Evolutionary conservation across 306 rosid species (phyloP), one percentile per base, ranked within the genome.

Genomic region (Crotalaria pallida): DNA sequence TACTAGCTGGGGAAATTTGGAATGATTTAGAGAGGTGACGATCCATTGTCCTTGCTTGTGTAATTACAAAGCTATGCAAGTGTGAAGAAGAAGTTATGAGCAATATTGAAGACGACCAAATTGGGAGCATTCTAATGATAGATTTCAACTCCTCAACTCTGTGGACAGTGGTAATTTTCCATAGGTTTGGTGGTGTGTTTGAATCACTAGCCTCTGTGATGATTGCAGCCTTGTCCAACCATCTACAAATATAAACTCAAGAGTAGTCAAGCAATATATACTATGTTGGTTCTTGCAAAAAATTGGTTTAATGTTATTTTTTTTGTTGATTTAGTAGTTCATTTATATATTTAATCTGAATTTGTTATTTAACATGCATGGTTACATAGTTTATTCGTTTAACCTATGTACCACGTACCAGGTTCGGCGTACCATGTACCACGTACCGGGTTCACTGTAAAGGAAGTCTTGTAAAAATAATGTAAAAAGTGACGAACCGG

Each of bases 61-160:
- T 83, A 26, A 88, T 72, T 16, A 79, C 55, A 72, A 88, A 88
- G 71, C 82, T 85, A 1, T 75, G 79, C 15, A 45, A 67, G 55
- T 81, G 81, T 2, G 94, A 83, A 5, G 80, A 43, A 21, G 90
- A 58, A 1, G 86, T 69, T 2, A 83, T 38, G 0, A 76, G 79
- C 3, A 81, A 33, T 48, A 83, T 85, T n/a, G 72, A 81, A 0
- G 90, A 58, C 0, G 83, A 77, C 83, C 85, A 85, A 7, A 85
- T 81, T 15, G 93, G 93, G 0, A 88, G 77, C 71, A 88, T 68
- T 71, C 93, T 48, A 11, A 85, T 50, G 3, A 85, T 79, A 63
- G 81, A 83, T 74, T 88, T 88, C 5, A 88, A 66, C 70, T 88
- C 93, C 64, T 88, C 90, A 0, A 85, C 82, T 26, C 88, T 64